Conservation (phyloP, 257 asterid species). For the Forsythia viridissima region DNA sequence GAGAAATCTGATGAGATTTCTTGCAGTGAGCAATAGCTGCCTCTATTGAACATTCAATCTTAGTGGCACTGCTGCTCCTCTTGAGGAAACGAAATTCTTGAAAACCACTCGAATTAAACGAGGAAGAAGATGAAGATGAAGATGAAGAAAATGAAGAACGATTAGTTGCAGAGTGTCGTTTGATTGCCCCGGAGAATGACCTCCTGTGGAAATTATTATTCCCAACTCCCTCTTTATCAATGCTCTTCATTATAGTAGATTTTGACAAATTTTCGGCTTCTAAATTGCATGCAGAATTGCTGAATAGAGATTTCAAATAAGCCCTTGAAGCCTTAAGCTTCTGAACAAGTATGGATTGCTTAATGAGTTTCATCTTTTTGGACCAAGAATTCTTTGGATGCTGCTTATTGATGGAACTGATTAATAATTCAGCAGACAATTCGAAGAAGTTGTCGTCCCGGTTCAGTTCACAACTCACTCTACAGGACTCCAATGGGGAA, state of each 20-base stretch:
- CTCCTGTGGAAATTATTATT: conserved; percentile 45
- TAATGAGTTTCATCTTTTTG: conserved; percentile 46
- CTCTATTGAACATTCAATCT: conserved; percentile 68
- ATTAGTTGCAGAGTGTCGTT: conserved; percentile 57
- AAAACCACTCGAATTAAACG: conserved; percentile 47
- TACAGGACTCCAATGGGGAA: conserved; percentile 76
- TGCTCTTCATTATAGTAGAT: conserved; percentile 38
- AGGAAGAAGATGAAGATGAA: conserved; percentile 63
- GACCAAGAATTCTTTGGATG: conserved; percentile 49
- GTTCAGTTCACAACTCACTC: conserved; percentile 73
- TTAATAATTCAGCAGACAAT: conserved; percentile 69
- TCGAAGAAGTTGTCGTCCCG: conserved; percentile 65
- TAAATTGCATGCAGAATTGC: conserved; percentile 31
- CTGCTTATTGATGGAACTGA: conserved; percentile 31
- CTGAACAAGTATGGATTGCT: conserved; percentile 36
- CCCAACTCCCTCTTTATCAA: conserved; percentile 32
- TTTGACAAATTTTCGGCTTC: conserved; percentile 14
- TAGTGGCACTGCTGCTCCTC: conserved; percentile 70
- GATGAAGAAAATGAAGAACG: conserved; percentile 57
- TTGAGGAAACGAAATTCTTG: conserved; percentile 41
- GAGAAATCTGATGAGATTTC: conserved; percentile 47
- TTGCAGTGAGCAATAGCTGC: conserved; percentile 95
- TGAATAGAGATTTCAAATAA: conserved; percentile 41
- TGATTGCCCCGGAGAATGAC: conserved; percentile 79
- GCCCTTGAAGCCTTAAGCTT: conserved; percentile 42